phyloP scores from a whole-genome alignment of 2,329 filamentous ascomycete genomes.

The Venturia carpophila region DNA sequence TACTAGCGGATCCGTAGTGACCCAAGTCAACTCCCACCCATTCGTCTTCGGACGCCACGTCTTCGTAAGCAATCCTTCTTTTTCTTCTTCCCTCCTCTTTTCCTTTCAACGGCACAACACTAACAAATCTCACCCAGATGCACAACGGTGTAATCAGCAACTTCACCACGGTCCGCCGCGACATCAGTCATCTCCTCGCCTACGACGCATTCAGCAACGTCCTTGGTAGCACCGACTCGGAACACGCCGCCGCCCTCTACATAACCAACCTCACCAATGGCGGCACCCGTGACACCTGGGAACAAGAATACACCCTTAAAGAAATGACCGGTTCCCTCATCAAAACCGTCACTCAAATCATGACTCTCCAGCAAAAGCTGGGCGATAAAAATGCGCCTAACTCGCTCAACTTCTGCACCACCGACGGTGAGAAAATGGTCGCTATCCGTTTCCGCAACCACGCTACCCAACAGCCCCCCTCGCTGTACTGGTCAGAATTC shows the following conservation, averaged over 20 bases:
- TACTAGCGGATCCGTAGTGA: conserved; percentile 41
- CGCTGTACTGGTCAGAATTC: conserved; percentile 43
- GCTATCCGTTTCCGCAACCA: conserved; percentile 48
- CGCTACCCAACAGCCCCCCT: conserved; percentile 43
- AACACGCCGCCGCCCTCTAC: conserved; percentile 45
- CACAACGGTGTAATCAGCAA: conserved; percentile 47
- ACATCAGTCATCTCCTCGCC: conserved; percentile 38
- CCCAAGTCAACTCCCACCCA: conserved; percentile 44
- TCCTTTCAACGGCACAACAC: neutral
- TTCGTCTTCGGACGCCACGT: conserved; percentile 48
- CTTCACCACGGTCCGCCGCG: conserved; percentile 41
- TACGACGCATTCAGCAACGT: conserved; percentile 43
- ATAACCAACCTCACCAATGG: conserved; percentile 39
- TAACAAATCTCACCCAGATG: conserved; percentile 31
- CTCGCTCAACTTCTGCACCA: conserved; percentile 45
- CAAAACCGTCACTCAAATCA: conserved; percentile 40
- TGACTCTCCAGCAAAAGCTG: conserved; percentile 40
- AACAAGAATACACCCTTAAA: conserved; percentile 35
- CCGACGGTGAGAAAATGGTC: conserved; percentile 43
- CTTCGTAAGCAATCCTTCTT: conserved; percentile 26
- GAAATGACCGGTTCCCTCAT: conserved; percentile 42
- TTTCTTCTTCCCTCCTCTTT: neutral
- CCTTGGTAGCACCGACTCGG: conserved; percentile 45
- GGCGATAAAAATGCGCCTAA: conserved; percentile 38
- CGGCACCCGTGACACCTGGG: conserved; percentile 34